Percentiles rank a stretch among this genome's conserved stretches.
Conservation (phyloP, 1,284 basidiomycete species). For the Phlebopus sp. region DNA sequence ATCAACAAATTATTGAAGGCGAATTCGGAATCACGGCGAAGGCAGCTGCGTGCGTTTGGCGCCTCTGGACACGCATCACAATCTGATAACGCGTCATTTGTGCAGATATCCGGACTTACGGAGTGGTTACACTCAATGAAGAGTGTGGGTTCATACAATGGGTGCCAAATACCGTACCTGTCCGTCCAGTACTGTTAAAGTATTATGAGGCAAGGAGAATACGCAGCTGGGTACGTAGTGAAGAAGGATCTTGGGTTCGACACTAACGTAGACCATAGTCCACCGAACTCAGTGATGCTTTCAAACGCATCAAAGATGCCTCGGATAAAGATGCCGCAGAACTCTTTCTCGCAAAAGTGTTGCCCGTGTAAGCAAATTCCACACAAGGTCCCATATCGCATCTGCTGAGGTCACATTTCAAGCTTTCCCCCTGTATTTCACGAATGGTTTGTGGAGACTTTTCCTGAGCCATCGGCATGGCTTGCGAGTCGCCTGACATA, state of each 20-base stretch:
- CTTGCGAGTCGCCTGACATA: conserved; percentile 85
- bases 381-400: neutral
- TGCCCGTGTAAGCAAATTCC: conserved; percentile 49
- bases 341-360: conserved; percentile 60
- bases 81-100: conserved; percentile 6
- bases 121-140: conserved; percentile 95
- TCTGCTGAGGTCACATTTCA: conserved; percentile 37
- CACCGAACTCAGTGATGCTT: conserved; percentile 51
- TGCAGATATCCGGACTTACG: conserved; percentile 92
- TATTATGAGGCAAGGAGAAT: conserved; percentile 69
- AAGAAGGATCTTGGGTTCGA: neutral
- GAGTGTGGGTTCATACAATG: conserved; percentile 98
- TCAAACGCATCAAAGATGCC: conserved; percentile 56
- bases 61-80: neutral
- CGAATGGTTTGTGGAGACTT: conserved; percentile 96
- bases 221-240: conserved; percentile 55
- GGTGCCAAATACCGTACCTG: conserved; percentile 91
- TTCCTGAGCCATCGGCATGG: conserved; percentile 97
- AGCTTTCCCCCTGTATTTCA: conserved; percentile 89
- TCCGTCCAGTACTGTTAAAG: conserved; percentile 77
- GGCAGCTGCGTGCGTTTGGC: conserved; percentile 73
- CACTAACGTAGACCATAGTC: conserved; percentile 25
- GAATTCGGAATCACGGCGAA: conserved; percentile 87
- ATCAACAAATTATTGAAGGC: conserved; percentile 97
- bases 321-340: conserved; percentile 52